Conservation (phyloP, 805 yeast species). For the Lachancea mirantina region DNA sequence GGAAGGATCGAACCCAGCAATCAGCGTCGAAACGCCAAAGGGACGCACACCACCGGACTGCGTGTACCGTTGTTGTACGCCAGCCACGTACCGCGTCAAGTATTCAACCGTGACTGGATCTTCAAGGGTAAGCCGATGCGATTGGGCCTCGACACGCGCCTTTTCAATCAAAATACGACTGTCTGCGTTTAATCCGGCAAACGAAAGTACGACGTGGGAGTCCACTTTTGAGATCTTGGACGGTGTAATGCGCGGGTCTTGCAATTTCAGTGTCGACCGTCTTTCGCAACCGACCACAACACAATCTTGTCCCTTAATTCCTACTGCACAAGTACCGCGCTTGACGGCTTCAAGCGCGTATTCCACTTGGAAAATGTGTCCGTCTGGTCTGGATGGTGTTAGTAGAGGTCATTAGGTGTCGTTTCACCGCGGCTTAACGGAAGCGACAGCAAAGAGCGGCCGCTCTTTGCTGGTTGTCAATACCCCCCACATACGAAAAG, state of each 20-base stretch:
- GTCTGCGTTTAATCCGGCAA: constrained; percentile 98
- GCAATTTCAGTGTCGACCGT: constrained; percentile 89
- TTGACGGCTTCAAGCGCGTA: constrained; percentile 97
- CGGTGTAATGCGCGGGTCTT: constrained; percentile 94
- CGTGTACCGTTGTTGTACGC: constrained; percentile 93
- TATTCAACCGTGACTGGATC: constrained; percentile 91
- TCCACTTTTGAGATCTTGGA: constrained; percentile 89
- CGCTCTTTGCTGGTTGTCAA: no score
- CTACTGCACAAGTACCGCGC: constrained; percentile 97
- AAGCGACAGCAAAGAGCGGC: no score
- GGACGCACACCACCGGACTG: constrained; percentile 99
- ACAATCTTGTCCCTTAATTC: constrained; percentile 80
- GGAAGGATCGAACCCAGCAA: constrained; percentile 85
- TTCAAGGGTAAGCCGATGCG: constrained; percentile 87
- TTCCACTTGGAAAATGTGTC: constrained; percentile 98
- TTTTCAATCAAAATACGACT: constrained; percentile 90
- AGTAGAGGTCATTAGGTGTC: constrained; percentile 28
- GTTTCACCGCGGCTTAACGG: no score
- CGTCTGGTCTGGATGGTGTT: constrained; percentile 70
- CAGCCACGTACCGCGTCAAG: constrained; percentile 91
- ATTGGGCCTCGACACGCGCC: constrained; percentile 95
- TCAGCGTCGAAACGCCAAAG: constrained; percentile 89
- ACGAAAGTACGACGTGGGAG: constrained; percentile 82
- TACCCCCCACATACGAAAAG: constrained; percentile 76
- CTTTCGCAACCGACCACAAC: constrained; percentile 96